These are phyloP conservation scores for Aquilaria yunnanensis DNA, from an alignment of 345 rosid genomes.

Conservation along the genomic window DNA sequence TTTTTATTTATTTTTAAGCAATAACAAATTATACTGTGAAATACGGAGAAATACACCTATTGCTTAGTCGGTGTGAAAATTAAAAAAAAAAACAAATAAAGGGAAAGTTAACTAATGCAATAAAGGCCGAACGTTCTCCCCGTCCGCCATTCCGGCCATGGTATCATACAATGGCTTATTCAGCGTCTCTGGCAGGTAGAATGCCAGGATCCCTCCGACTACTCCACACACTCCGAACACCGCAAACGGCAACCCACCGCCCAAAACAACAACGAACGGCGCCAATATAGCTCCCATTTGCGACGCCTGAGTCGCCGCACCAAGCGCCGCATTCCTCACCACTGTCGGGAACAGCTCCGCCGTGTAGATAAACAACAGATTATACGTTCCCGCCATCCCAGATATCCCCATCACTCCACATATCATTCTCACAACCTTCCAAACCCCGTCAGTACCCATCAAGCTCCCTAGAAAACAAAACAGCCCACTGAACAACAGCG, in stretches of 20 bases:
- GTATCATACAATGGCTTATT: slow-evolving; percentile 74
- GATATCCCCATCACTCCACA: slow-evolving; percentile 74
- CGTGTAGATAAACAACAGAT: slow-evolving; percentile 66
- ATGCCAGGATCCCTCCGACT: slow-evolving; percentile 62
- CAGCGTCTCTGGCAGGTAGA: slow-evolving; percentile 70
- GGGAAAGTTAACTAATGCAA: too few species aligned
- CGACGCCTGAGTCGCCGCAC: slow-evolving; percentile 64
- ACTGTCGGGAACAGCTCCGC: slow-evolving; percentile 81
- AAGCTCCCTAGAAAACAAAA: slow-evolving; percentile 56
- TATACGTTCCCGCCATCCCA: slow-evolving; percentile 79
- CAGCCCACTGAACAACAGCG: slow-evolving; percentile 62
- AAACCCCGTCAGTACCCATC: slow-evolving; percentile 29
- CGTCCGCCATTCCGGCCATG: slow-evolving; percentile 58
- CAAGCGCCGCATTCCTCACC: slow-evolving; percentile 80
- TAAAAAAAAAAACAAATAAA: too few species aligned
- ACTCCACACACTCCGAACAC: slow-evolving; percentile 58
- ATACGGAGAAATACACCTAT: too few species aligned
- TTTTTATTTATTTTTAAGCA: too few species aligned
- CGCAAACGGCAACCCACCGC: slow-evolving; percentile 53
- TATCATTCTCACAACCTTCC: slow-evolving; percentile 57
- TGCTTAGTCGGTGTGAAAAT: too few species aligned
- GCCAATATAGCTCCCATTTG: slow-evolving; percentile 83
- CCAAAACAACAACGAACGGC: slow-evolving; percentile 73
- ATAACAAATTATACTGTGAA: too few species aligned
- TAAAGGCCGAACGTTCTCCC: slow-evolving; percentile 14